Evolutionary conservation across 2,329 filamentous ascomycete genomes (phyloP).

Genomic region (Penicillium sp.): DNA sequence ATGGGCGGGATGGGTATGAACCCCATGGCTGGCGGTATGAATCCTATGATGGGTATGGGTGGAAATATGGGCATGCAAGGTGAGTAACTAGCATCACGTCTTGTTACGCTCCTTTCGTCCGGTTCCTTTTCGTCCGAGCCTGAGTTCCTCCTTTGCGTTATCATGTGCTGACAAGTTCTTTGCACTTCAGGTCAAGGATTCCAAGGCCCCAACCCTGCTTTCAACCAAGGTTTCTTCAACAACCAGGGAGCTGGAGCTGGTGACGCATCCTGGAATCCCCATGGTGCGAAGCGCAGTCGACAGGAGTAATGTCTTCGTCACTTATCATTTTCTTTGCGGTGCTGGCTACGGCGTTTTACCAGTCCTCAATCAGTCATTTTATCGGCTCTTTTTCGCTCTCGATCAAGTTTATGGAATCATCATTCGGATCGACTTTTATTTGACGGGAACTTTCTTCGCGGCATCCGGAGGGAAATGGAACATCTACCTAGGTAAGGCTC

Average conservation of each 20-base stretch:
- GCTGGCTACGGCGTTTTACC: slow-evolving; percentile 12
- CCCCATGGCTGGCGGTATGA: slow-evolving; percentile 56
- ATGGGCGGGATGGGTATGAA: slow-evolving; percentile 56
- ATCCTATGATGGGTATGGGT: slow-evolving; percentile 55
- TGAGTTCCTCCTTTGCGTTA: slow-evolving; percentile 11
- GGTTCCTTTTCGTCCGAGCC: slow-evolving; percentile 11
- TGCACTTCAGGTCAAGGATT: slow-evolving; percentile 50
- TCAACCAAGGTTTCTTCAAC: slow-evolving; percentile 49
- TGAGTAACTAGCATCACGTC: slow-evolving; percentile 26
- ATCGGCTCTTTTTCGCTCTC: neutral
- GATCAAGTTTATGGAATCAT: neutral
- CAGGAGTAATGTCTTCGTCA: slow-evolving; percentile 54
- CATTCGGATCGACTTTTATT: neutral
- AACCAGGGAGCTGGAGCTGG: slow-evolving; percentile 46
- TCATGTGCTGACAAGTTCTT: neutral
- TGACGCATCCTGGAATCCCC: slow-evolving; percentile 73
- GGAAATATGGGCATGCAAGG: slow-evolving; percentile 51
- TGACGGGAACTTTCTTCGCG: neutral
- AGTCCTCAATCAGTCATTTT: neutral
- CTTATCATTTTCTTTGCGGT: slow-evolving; percentile 1
- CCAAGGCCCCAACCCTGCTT: slow-evolving; percentile 59
- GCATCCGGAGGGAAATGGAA: neutral
- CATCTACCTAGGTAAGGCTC: neutral
- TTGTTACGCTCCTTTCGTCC: neutral
- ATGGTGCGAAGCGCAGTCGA: slow-evolving; percentile 74